Conservation (phyloP, 75 land plant genomes). For the Isoetes taiwanensis region DNA sequence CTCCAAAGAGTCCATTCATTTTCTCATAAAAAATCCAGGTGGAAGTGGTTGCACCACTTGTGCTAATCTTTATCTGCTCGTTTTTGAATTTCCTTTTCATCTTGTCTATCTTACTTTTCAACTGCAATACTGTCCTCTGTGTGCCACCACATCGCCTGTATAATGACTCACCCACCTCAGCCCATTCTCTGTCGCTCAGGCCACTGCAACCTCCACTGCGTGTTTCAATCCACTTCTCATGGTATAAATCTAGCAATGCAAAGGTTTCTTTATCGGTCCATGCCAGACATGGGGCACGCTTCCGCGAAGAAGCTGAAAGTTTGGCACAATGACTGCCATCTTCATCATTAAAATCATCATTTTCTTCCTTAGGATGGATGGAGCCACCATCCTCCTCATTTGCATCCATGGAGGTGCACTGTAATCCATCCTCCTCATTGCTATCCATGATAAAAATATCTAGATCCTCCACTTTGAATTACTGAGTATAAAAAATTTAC, state of each 20-base stretch:
- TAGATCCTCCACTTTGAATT: no score
- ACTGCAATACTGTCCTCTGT: neutral
- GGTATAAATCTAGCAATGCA: conserved; percentile 2
- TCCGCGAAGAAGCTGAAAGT: neutral
- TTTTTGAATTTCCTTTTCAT: conserved; percentile 7
- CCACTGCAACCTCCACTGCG: neutral
- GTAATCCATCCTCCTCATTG: neutral
- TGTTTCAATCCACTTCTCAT: conserved; percentile 6
- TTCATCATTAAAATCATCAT: conserved; percentile 1
- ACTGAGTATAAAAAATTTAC: no score
- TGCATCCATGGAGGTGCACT: conserved; percentile 1
- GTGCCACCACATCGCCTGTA: conserved; percentile 2
- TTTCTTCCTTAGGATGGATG: neutral
- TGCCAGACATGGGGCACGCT: neutral
- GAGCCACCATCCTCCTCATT: neutral
- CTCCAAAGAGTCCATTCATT: neutral
- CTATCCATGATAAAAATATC: neutral
- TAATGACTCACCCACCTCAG: neutral
- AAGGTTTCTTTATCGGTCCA: conserved; percentile 4
- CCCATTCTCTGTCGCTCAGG: conserved; percentile 3
- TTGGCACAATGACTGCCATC: neutral
- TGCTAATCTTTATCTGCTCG: neutral
- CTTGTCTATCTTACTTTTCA: conserved; percentile 6
- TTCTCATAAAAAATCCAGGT: conserved; percentile 3
- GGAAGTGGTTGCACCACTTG: neutral